Evolutionary conservation across 768 basidiomycete species (phyloP), one percentile per base, ranked within the genome.

Genomic region (Pleurotus giganteus): DNA sequence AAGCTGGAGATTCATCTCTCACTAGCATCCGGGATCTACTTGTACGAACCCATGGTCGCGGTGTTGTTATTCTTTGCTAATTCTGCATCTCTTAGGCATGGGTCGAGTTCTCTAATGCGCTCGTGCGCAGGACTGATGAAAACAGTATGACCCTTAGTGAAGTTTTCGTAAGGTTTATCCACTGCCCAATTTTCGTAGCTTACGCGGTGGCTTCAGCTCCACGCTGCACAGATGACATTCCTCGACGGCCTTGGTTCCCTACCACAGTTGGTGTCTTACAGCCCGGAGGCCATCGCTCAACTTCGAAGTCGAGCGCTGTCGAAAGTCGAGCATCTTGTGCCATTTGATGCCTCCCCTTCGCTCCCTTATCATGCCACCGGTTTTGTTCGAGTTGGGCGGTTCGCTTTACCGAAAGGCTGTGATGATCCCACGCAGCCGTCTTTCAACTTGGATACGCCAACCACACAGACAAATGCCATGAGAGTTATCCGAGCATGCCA

Each of bases 151-250:
- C 74, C 17, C 53, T 66, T 0, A 61, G 74, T 57, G 81, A 84
- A 54, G 77, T 91, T 24, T 95, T 92, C 63, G 92, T 94, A 63
- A 78, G 79, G 66, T 8, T 44, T 44, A 11, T 29, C 8, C 17
- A 47, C 27, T 43, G 54, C 15, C 43, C 21, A 47, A 39, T 26
- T n/a, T 47, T 52, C 32, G 50, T 23, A 5, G 31, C 60, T 66
- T n/a, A 60, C 15, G 51, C 23, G 34, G 36, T n/a, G 32, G 2
- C 34, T 45, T 28, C 29, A 97, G 94, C 87, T 91, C 64, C 93
- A 99, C 64, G 95, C 90, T 4, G 95, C 94, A 0, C 84, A 88
- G 59, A 90, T 99, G 91, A 88, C 90, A 1, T 84, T 93, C 63
- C 73, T 98, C 17, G 97, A 99, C 66, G 94, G 95, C 32, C 72